Conservation (phyloP, 1,284 basidiomycete genomes). For the Sanghuangporus weigelae region DNA sequence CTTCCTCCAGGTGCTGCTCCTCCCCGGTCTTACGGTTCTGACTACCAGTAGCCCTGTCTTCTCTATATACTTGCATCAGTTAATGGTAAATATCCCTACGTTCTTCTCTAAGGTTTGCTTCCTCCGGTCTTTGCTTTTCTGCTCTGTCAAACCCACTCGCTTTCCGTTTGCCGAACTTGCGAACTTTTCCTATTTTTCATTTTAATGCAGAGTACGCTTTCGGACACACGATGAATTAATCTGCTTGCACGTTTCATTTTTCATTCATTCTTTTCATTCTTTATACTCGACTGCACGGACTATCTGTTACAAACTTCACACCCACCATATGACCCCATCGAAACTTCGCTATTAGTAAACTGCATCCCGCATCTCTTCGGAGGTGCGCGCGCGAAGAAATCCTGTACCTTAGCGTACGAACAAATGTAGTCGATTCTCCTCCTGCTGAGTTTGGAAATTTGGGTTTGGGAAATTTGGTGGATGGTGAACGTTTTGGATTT, state of each 20-base stretch:
- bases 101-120: not conserved
- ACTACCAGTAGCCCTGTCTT: constrained; percentile 4
- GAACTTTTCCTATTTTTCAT: not conserved
- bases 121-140: constrained; percentile 2
- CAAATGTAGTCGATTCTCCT: not conserved
- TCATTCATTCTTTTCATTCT: not conserved
- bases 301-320: not conserved
- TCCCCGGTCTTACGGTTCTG: constrained; percentile 29
- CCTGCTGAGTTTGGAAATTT: not conserved
- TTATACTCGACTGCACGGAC: constrained; percentile 2
- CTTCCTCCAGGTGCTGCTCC: constrained; percentile 74
- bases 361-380: not conserved
- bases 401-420: not conserved
- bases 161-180: constrained; percentile 2
- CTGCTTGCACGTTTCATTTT: not conserved
- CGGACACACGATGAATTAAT: constrained; percentile 8
- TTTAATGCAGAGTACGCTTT: constrained; percentile 13
- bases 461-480: not conserved
- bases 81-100: not conserved
- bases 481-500: not conserved
- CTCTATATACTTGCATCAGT: not conserved
- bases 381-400: not conserved
- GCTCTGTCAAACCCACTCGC: not conserved
- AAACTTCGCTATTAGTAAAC: not conserved
- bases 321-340: not conserved